These are phyloP conservation scores for Grigorovia humatica DNA, from an alignment of 805 yeast species.

Conservation along the genomic window DNA sequence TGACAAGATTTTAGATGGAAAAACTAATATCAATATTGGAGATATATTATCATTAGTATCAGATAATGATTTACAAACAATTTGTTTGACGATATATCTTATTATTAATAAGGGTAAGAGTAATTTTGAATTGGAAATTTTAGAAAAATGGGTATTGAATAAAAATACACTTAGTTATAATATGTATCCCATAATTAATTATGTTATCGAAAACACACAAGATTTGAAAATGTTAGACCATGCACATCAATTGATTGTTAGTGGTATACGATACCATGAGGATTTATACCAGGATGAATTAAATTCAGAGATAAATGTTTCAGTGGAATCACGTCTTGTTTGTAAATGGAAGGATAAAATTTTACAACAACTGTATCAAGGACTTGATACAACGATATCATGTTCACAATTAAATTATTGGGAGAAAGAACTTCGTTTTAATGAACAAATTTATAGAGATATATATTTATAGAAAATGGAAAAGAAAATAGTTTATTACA, in stretches of 20 bases:
- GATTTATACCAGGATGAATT: constrained; percentile 14
- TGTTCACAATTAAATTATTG: constrained; percentile 20
- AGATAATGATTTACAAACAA: constrained; percentile 3
- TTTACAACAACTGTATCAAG: constrained; percentile 14
- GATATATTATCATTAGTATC: neutral
- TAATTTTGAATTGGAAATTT: constrained; percentile 4
- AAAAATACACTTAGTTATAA: constrained; percentile 5
- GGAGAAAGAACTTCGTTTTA: constrained; percentile 17
- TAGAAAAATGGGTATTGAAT: constrained; percentile 13
- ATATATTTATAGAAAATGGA: constrained; percentile 6
- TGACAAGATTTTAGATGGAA: neutral
- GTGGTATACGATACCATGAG: constrained; percentile 5
- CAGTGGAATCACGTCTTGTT: constrained; percentile 14
- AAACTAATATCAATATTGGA: neutral
- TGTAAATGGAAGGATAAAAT: constrained; percentile 20
- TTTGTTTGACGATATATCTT: constrained; percentile 4
- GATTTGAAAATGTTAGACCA: constrained; percentile 11
- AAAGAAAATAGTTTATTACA: neutral
- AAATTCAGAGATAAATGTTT: constrained; percentile 13
- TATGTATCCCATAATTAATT: constrained; percentile 16
- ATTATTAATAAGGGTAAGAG: constrained; percentile 9
- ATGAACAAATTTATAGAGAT: constrained; percentile 17
- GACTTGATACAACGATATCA: constrained; percentile 16
- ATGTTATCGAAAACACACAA: constrained; percentile 8
- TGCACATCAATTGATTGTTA: constrained; percentile 13